Percentiles rank a stretch among this genome's conserved stretches.
Evolutionary conservation across 306 rosid species (phyloP).

Genomic region (Casuarina equisetifolia): DNA sequence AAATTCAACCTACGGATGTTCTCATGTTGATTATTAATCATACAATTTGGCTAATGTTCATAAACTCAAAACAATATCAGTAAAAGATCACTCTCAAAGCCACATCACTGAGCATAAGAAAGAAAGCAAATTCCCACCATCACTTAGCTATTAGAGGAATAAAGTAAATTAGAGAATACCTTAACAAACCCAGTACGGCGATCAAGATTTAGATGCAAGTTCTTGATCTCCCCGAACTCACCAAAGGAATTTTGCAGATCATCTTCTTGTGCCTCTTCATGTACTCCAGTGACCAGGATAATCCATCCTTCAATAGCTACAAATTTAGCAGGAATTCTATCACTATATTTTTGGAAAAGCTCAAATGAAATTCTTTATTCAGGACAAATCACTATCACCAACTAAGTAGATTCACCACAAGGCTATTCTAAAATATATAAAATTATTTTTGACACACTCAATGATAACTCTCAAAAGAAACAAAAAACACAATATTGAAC

Average conservation of each 20-base stretch:
- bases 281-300: constrained; percentile 90
- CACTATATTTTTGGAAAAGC: not conserved
- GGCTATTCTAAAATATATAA: not conserved
- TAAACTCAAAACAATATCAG: not conserved
- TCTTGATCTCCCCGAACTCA: constrained; percentile 89
- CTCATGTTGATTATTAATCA: not conserved
- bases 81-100: not conserved
- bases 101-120: not conserved
- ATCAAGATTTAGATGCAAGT: constrained; percentile 90
- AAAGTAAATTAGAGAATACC: constrained; percentile 38
- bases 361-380: not conserved
- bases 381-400: not conserved
- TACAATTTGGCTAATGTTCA: not conserved
- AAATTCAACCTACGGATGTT: not conserved
- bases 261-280: constrained; percentile 98
- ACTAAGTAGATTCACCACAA: not conserved
- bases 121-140: not conserved
- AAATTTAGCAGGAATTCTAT: not conserved
- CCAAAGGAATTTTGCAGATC: constrained; percentile 85
- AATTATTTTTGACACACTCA: not conserved
- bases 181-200: constrained; percentile 98
- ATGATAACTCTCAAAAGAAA: not conserved
- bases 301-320: constrained; percentile 99
- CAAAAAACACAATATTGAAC: not conserved
- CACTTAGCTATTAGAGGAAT: not conserved